phyloP scores from a whole-genome alignment of 257 asterid genomes.

The Salvia splendens region DNA sequence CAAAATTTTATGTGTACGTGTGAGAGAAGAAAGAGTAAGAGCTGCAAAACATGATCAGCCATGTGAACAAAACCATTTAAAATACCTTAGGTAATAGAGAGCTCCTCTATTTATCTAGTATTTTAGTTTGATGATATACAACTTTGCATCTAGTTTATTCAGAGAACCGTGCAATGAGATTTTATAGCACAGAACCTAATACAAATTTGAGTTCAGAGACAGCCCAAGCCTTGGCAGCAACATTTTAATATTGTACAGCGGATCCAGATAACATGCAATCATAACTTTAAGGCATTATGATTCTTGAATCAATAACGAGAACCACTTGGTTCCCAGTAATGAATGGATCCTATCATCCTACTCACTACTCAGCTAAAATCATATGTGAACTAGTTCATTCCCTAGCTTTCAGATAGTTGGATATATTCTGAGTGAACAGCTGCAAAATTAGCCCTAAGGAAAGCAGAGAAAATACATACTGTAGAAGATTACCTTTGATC shows the following conservation, averaged over 20 bases:
- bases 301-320: slow-evolving; percentile 10
- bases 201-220: background rate
- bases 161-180: background rate
- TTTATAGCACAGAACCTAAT: background rate
- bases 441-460: slow-evolving; percentile 4
- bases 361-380: slow-evolving; percentile 10
- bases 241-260: background rate
- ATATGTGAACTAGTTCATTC: slow-evolving; percentile 4
- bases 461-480: slow-evolving; percentile 3
- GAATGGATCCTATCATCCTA: background rate
- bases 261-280: slow-evolving; percentile 14
- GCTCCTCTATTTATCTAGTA: slow-evolving; percentile 1
- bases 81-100: background rate
- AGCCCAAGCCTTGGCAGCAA: slow-evolving; percentile 14
- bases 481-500: slow-evolving; percentile 74
- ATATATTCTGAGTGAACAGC: slow-evolving; percentile 7
- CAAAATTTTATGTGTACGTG: background rate
- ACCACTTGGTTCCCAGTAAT: slow-evolving; percentile 18
- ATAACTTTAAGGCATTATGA: slow-evolving; percentile 17
- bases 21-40: background rate
- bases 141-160: background rate
- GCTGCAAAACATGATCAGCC: background rate
- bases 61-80: slow-evolving; percentile 7
- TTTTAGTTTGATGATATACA: slow-evolving; percentile 4
- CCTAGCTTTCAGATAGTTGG: slow-evolving; percentile 5